A percentile compares a stretch with the other conserved stretches of the same genome.
Conservation (phyloP, 352 stramenopile genomes). For the Phytopythium montanum region DNA sequence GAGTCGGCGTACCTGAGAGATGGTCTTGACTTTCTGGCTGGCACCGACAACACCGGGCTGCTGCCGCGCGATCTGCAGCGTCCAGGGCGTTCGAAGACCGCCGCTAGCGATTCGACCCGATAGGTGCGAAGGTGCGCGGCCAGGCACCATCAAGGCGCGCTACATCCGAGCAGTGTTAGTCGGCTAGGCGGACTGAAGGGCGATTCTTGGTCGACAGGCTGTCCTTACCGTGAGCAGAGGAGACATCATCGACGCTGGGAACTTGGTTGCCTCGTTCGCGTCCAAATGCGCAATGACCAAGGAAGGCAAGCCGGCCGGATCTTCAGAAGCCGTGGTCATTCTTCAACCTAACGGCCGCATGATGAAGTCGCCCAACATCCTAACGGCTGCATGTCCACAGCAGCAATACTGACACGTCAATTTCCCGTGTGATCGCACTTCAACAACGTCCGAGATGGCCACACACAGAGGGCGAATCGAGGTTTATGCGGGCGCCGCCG, state of each 20-base stretch:
- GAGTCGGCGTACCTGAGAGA: neutral
- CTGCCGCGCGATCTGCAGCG: neutral
- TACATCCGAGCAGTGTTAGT: neutral
- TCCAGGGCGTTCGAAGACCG: neutral
- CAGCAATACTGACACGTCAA: too few species aligned
- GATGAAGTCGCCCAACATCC: too few species aligned
- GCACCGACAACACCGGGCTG: neutral
- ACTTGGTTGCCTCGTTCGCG: neutral
- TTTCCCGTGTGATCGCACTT: too few species aligned
- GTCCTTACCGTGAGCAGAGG: constrained; percentile 1
- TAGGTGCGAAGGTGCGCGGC: neutral
- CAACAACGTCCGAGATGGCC: too few species aligned
- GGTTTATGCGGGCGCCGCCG: too few species aligned
- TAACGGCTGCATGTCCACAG: too few species aligned
- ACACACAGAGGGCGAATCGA: too few species aligned
- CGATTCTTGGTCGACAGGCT: neutral
- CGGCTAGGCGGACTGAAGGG: neutral
- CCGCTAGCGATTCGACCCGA: neutral
- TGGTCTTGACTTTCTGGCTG: neutral
- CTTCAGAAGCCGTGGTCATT: neutral
- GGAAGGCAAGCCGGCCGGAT: too few species aligned
- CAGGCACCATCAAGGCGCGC: neutral
- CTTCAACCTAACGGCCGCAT: neutral
- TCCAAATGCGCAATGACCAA: neutral
- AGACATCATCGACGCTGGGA: neutral